A percentile compares a stretch with the other conserved stretches of the same genome.
phyloP scores from a whole-genome alignment of 495 filamentous ascomycete species.

The Pseudomonodictys pantanalensis region DNA sequence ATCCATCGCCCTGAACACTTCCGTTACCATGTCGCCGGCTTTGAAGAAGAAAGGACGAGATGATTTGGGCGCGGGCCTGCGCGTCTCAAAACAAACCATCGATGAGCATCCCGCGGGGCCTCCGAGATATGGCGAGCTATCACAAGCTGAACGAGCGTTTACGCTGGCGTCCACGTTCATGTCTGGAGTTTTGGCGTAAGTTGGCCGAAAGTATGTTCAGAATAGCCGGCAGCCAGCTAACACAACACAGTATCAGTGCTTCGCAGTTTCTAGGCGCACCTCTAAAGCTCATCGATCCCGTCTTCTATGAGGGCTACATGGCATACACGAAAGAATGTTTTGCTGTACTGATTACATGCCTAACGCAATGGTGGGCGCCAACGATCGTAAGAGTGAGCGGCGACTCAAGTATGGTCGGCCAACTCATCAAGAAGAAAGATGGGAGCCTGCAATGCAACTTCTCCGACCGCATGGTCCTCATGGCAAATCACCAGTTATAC shows the following conservation, averaged over 20 bases:
- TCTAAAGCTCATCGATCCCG: slow-evolving; percentile 42
- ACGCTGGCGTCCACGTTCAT: slow-evolving; percentile 43
- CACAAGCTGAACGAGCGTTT: slow-evolving; percentile 44
- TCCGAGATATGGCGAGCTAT: slow-evolving; percentile 38
- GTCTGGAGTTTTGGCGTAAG: slow-evolving; percentile 42
- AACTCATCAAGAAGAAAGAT: slow-evolving; percentile 41
- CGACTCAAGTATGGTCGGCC: slow-evolving; percentile 42
- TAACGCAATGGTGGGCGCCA: slow-evolving; percentile 45
- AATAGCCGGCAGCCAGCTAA: neutral
- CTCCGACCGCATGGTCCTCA: slow-evolving; percentile 41
- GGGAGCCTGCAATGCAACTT: slow-evolving; percentile 44
- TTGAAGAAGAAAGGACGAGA: slow-evolving; percentile 19
- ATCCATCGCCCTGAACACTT: neutral
- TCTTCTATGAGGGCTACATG: slow-evolving; percentile 46
- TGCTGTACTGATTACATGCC: slow-evolving; percentile 44
- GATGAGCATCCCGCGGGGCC: slow-evolving; percentile 41
- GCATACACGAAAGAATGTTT: slow-evolving; percentile 47
- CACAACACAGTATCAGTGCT: slow-evolving; percentile 37
- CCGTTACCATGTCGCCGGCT: slow-evolving; percentile 9
- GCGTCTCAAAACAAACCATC: slow-evolving; percentile 36
- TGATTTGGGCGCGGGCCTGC: slow-evolving; percentile 36
- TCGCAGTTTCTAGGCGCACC: slow-evolving; percentile 45
- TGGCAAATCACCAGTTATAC: slow-evolving; percentile 47
- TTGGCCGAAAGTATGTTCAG: neutral
- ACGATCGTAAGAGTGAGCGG: slow-evolving; percentile 44